Evolutionary conservation across 2,329 filamentous ascomycete genomes (phyloP).

Genomic region (Macrophomina pseudophaseolina): DNA sequence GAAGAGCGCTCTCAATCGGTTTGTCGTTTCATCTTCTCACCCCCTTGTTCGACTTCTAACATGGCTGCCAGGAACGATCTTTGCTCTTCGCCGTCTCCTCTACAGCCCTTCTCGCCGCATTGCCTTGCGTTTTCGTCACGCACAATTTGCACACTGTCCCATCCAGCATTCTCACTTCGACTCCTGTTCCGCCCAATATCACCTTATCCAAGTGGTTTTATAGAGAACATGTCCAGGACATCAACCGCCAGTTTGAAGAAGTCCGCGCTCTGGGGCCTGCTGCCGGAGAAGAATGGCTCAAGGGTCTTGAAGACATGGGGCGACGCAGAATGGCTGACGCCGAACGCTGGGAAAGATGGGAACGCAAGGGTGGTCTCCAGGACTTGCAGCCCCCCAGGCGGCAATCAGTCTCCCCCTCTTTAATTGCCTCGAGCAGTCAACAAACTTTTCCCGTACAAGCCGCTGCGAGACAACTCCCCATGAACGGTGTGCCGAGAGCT

Average conservation of each 20-base stretch:
- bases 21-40: constrained; percentile 34
- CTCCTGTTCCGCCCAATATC: constrained; percentile 51
- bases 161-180: constrained; percentile 59
- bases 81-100: constrained; percentile 68
- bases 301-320: constrained; percentile 71
- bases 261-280: constrained; percentile 71
- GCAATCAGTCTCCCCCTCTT: constrained; percentile 3
- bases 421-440: constrained; percentile 6
- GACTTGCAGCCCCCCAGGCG: neutral
- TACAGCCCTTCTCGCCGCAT: constrained; percentile 64
- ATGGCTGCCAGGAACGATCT: constrained; percentile 66
- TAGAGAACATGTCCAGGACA: constrained; percentile 64
- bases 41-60: constrained; percentile 33
- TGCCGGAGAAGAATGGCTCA: constrained; percentile 77
- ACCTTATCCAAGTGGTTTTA: constrained; percentile 71
- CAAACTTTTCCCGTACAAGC: neutral
- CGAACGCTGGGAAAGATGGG: constrained; percentile 78
- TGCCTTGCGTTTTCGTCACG: constrained; percentile 72
- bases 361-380: constrained; percentile 45
- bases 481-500: constrained; percentile 27
- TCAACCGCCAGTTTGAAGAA: constrained; percentile 66
- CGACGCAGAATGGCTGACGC: constrained; percentile 65
- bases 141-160: constrained; percentile 65
- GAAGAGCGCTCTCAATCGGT: constrained; percentile 68
- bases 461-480: constrained; percentile 17